These are phyloP conservation scores for Arctostaphylos glauca DNA, from an alignment of 148 eudicot species.

Conservation along the genomic window DNA sequence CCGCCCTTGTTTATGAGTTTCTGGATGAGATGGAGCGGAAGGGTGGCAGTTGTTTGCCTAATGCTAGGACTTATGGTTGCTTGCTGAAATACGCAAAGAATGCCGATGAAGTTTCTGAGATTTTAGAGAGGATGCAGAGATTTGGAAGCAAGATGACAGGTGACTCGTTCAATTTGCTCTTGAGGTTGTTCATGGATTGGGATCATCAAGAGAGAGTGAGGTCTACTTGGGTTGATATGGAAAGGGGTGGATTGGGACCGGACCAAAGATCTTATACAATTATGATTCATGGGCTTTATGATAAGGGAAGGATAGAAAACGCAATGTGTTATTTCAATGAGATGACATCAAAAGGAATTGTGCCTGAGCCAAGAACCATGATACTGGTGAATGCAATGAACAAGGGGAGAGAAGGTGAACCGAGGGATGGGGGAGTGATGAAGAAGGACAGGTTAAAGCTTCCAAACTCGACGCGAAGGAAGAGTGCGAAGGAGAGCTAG, in stretches of 20 bases:
- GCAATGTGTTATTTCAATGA: constrained; percentile 55
- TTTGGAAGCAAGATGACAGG: constrained; percentile 48
- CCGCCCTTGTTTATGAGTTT: constrained; percentile 56
- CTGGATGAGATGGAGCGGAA: constrained; percentile 65
- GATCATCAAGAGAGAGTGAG: constrained; percentile 43
- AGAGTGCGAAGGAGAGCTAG: background rate
- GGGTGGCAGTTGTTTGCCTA: constrained; percentile 56
- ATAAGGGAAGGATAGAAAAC: constrained; percentile 44
- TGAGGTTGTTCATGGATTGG: constrained; percentile 73
- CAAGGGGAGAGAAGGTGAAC: constrained; percentile 18
- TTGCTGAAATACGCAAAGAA: constrained; percentile 46
- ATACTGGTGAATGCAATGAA: constrained; percentile 57
- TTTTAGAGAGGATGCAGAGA: constrained; percentile 59
- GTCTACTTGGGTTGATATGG: constrained; percentile 64
- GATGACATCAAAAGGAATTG: constrained; percentile 67
- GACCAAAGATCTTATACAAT: constrained; percentile 74
- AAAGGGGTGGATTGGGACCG: constrained; percentile 64
- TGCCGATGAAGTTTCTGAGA: constrained; percentile 50
- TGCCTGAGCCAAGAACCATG: constrained; percentile 58
- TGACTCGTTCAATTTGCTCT: constrained; percentile 61
- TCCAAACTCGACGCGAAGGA: background rate
- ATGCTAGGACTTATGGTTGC: constrained; percentile 52
- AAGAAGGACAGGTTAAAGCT: background rate
- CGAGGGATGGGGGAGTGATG: background rate
- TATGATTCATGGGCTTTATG: constrained; percentile 64